Base-by-base conservation (phyloP, 805 yeast species). In the Candida sanyiensis region DNA sequence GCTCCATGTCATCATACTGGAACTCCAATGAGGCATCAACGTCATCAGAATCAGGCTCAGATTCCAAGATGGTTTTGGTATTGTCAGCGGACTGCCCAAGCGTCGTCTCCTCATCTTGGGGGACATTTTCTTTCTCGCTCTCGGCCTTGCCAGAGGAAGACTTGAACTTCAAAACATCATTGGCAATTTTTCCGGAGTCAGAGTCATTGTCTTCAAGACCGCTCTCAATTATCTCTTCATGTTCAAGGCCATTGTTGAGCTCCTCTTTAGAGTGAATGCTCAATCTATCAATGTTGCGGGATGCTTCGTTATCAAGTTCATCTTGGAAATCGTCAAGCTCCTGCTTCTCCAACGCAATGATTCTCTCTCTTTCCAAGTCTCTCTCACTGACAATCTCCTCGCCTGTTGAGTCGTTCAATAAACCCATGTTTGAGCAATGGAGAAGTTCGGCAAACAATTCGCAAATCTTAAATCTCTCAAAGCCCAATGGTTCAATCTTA, bases 351-450 rank as follows among this genome's bases (percentile, higher is more conserved):
- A 52, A 45, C 8, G 63, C 63, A 39, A 63, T 63, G 35, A 82
- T 65, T 17, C 80, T 66, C 17, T 64, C 66, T 43, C 96, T 71
- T 43, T 80, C 75, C 10, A 62, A 58, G 52, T 88, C 95, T 35
- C 96, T 72, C 40, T 80, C 77, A 27, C 62, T 60, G 18, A 87
- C 78, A 31, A 86, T 71, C 22, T 69, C 68, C 58, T 85, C 80
- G 39, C 89, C 87, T 37, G 70, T 71, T 28, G 73, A 76, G 33
- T 89, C 87, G 58, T 90, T 93, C 48, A 93, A 71, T 15, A 88
- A 69, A 0, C 83, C 86, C 97, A 93, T 93, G 62, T 93, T 93
- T n/a, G 96, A 87, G 57, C 99, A 93, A 61, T 93, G 98, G 40
- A 93, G 69, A 28, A 93, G 69, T 55, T 93, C 99, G 0, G 98